These are phyloP conservation scores for Whalleya microplaca DNA, from an alignment of 2,329 filamentous ascomycete genomes.

Conservation along the genomic window DNA sequence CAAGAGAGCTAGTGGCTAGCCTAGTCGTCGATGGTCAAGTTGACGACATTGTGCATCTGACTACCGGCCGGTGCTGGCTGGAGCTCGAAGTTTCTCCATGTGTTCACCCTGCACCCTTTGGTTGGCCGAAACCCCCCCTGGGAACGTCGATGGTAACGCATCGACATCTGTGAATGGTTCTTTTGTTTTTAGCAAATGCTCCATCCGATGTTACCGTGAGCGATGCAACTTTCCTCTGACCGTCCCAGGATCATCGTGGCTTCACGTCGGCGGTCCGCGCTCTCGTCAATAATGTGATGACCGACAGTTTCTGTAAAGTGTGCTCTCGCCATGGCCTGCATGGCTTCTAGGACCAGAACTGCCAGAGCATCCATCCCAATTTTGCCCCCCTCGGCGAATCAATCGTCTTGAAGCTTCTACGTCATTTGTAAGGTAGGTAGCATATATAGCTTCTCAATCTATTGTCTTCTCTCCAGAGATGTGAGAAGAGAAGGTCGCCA, in stretches of 20 bases:
- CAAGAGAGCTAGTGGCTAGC: no score
- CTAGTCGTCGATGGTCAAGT: constrained; percentile 7
- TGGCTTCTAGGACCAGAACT: constrained; percentile 12
- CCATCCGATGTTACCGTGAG: constrained; percentile 27
- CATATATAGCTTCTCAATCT: background rate
- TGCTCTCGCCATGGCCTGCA: constrained; percentile 3
- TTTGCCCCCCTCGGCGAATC: constrained; percentile 4
- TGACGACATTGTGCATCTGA: constrained; percentile 22
- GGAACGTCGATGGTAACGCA: constrained; percentile 18
- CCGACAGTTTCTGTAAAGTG: constrained; percentile 3
- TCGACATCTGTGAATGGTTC: constrained; percentile 4
- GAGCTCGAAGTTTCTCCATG: constrained; percentile 17
- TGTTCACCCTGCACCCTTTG: constrained; percentile 17
- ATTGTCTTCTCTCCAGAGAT: background rate
- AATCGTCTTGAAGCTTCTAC: constrained; percentile 4
- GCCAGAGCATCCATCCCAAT: no score
- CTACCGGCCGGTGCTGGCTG: constrained; percentile 23
- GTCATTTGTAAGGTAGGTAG: constrained; percentile 14
- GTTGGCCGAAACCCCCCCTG: background rate
- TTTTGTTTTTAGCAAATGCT: constrained; percentile 8
- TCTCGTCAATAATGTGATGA: constrained; percentile 11
- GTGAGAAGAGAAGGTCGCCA: background rate
- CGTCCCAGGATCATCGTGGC: constrained; percentile 6
- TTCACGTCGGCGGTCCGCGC: constrained; percentile 3
- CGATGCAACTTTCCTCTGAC: constrained; percentile 4